Conservation (phyloP, 805 yeast species). For the Jamesozyma rosinii region DNA sequence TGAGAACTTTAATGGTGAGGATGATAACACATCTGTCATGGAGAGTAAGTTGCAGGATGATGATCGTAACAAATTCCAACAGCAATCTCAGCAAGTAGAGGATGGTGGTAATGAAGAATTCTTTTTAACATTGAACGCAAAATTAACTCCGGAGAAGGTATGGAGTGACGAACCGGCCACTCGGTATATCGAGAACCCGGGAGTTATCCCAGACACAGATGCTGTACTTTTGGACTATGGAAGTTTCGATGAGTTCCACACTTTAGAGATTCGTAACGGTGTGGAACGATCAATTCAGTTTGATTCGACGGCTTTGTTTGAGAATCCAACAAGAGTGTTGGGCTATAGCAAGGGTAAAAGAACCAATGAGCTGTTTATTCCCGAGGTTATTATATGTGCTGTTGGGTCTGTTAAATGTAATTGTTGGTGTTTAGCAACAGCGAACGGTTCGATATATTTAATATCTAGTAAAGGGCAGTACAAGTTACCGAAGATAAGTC, state of each 20-base stretch:
- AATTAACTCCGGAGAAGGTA: conserved; percentile 19
- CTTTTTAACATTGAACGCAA: conserved; percentile 26
- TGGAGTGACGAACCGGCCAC: conserved; percentile 26
- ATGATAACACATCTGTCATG: not conserved
- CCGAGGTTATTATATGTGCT: conserved; percentile 32
- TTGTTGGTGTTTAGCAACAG: conserved; percentile 38
- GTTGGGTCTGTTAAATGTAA: conserved; percentile 41
- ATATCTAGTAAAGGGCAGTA: conserved; percentile 29
- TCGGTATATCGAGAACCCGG: conserved; percentile 23
- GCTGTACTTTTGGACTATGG: conserved; percentile 28
- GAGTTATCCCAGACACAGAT: conserved; percentile 24
- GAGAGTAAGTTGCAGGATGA: not conserved
- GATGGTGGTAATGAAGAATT: conserved; percentile 15
- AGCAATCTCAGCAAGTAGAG: not conserved
- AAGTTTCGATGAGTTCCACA: conserved; percentile 23
- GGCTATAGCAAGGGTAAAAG: conserved; percentile 31
- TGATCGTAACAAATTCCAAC: not conserved
- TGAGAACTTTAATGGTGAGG: not conserved
- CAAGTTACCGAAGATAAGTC: conserved; percentile 34
- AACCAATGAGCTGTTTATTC: conserved; percentile 36
- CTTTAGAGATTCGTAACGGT: conserved; percentile 29
- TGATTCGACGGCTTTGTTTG: conserved; percentile 28
- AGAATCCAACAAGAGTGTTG: conserved; percentile 33
- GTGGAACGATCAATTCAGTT: conserved; percentile 31
- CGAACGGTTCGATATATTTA: conserved; percentile 32